Evolutionary conservation across 805 yeast species (phyloP), one percentile per base, ranked within the genome.

Genomic region (Wickerhamiella spandovensis): DNA sequence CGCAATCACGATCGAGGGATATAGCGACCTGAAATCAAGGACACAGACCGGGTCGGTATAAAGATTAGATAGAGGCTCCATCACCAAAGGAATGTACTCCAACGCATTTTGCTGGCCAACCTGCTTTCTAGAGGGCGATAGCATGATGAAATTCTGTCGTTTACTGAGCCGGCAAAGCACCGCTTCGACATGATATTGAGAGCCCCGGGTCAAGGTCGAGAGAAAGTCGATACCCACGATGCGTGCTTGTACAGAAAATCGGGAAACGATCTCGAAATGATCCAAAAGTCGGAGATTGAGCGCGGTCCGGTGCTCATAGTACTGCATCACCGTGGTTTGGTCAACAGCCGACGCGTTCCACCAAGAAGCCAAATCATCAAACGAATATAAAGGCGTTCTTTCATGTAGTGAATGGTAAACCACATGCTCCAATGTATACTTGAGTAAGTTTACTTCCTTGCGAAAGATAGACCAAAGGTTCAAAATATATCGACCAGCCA

Each of bases 181-280:
- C 1, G 97, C 84, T 61, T 92, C 98, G 2, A 92, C 96, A 61
- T 86, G 89, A 62, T 73, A 92, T 61, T 92, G 98, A 0, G 97
- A 90, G 0, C 98, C 98, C 52, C 98, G 65, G 48, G 85, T 83
- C 53, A 84, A 78, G 8, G 88, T 86, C 2, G 97, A 86, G 61
- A 80, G 75, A 62, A 88, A 92, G 58, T 92, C 97, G 24, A 92
- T 78, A 0, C 98, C 98, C 21, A 88, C 74, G 30, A 92, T 64
- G 45, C 95, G 70, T 0, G 96, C 85, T 63, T 85, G 84, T 57
- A 89, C 97, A 13, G 82, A 76, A 20, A 83, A 84, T 56, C 81
- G 73, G 12, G 79, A 72, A 1, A 90, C 70, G 4, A 84, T 58
- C 57, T 88, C 95, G 49, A 77, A 80, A 21, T 75, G 71, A 4